Evolutionary conservation across 306 rosid genomes (phyloP), one percentile per base, ranked within the genome.

Genomic region (Bauhinia variegata): DNA sequence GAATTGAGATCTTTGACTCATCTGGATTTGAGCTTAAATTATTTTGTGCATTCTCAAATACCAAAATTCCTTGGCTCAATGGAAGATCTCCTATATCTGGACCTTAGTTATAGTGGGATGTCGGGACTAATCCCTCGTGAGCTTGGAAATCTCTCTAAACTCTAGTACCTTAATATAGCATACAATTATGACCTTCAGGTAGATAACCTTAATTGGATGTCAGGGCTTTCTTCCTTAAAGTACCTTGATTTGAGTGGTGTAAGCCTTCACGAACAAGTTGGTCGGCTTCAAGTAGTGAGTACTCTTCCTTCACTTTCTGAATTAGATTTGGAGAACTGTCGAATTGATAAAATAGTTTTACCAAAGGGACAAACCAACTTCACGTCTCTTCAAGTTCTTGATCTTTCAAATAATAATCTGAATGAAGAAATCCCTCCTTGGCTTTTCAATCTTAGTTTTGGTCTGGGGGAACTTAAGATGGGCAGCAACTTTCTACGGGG

Each of bases 61-160:
- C 80, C 80, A n/a, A 37, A 31, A 28, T 79, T 79, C 62, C 56
- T 79, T 37, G 77, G 84, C 43, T 70, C 80, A 42, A 42, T 79
- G 50, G 0, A 54, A 28, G n/a, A 62, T 4, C 58, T 79, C 0
- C 1, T 23, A 23, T 23, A 23, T 23, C 28, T 23, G 28, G 28
- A 23, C 28, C 28, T 23, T 23, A 23, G 28, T 2, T 23, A 1
- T 23, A 23, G 28, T 23, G 2, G 1, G 28, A 1, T 79, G 34
- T 14, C 8, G 8, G 80, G 84, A 51, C 12, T 51, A 34, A 58
- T 79, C 61, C 79, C 84, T 51, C 70, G 9, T 15, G 70, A 79
- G 47, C 77, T 74, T 43, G 77, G 77, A 53, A 79, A 79, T 12
- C 76, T 79, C 28, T 57, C 80, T 16, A 30, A 57, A 6, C 30